Base-by-base conservation (phyloP, 805 yeast species). In the Spathaspora girioi region DNA sequence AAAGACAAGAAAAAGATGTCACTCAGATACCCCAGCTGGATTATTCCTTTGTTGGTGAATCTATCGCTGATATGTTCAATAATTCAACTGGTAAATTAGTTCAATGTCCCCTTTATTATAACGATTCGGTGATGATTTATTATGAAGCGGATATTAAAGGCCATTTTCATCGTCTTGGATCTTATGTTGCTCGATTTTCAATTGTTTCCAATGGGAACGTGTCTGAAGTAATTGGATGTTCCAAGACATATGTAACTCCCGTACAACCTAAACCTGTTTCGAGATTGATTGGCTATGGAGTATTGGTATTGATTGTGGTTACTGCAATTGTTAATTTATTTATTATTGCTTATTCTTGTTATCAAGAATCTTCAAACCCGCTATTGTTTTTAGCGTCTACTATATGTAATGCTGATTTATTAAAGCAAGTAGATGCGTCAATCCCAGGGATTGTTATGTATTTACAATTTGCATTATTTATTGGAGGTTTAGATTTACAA, bases 401-500 rank as follows among this genome's bases (percentile, higher is more conserved):
- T 27, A 81, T 81, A 45, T 82, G 87, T 61, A 82, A 81, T 58
- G 81, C 76, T 29, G 75, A 80, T 1, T 69, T 84, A 46, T 67
- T 84, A 38, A 71, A 75, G 43, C 83, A 84, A 48, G 59, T 83
- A 44, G 82, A 80, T 46, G 86, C 89, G 1, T 75, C 78, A 11
- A 70, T 75, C 8, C 66, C 69, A 3, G 80, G 80, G 38, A 73
- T 79, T 43, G 55, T 84, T 1, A 64, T 72, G 17, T 84, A 83
- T 62, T 59, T 82, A 32, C 90, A 86, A 59, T 84, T 78, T 66
- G 78, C 83, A 1, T 74, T 82, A 43, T 80, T 83, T 60, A 71
- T 79, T 56, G 80, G 79, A 5, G 85, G 81, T 3, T 66, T 86
- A 27, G 75, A 76, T 55, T 61, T 85, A 17, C 66, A 71, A 23